Evolutionary conservation across 176 grass and related monocot genomes (phyloP), one percentile per base, ranked within the genome.

Genomic region (Tillandsia fasciculata): DNA sequence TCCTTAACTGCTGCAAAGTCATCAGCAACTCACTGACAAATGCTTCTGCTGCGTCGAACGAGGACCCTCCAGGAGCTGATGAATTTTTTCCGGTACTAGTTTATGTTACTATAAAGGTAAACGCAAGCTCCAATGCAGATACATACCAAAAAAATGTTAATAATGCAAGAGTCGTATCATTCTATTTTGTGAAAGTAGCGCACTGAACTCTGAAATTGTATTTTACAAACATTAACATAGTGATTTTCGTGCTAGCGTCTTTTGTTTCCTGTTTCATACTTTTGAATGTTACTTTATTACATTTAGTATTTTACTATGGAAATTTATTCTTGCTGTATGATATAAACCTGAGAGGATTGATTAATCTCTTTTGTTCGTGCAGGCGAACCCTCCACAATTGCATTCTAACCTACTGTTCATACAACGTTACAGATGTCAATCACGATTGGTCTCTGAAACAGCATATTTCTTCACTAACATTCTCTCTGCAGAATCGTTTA

Each of bases 381-480:
- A 99, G 94, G 89, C 89, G 59, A 99, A 99, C 77, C 94, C 94
- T 81, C 89, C 89, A 26, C 89, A 92, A 51, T 82, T 97, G 52
- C 86, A 97, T 77, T 97, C 94, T 65, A 97, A 97, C 74, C 83
- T 99, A 10, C 71, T 92, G 67, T 99, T 90, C 63, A 99, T 99
- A 87, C 89, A 93, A 77, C 57, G 89, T 61, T 93, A 92, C 68
- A 92, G 94, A 66, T 75, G 84, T 2, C 80, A 89, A 76, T 83
- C 86, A 71, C 80, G 89, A 81, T 70, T 99, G 27, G 77, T 99
- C 26, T 83, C 89, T 69, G 94, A 99, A 80, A 82, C 89, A 51
- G 86, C 91, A 78, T 99, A 99, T 69, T 99, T 85, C 59, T 99
- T 99, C 72, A 99, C 94, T 26, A 99, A 99, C 63, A 90, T 99